phyloP scores from a whole-genome alignment of 2,329 filamentous ascomycete species.

The Lojkania enalia region DNA sequence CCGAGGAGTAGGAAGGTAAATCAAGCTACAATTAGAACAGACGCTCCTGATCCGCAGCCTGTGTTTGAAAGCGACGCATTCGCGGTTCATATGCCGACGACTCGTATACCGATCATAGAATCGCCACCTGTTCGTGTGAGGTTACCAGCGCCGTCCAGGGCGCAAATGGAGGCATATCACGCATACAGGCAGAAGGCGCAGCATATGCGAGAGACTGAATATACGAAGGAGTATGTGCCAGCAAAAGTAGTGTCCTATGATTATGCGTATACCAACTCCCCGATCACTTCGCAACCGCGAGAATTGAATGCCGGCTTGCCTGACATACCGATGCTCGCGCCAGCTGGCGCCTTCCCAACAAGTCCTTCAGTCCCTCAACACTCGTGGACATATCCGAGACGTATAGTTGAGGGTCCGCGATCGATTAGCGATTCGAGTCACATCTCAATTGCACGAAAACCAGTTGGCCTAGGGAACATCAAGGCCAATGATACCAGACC shows the following conservation, averaged over 20 bases:
- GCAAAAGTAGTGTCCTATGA: slow-evolving; percentile 32
- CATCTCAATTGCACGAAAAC: slow-evolving; percentile 19
- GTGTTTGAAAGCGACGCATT: slow-evolving; percentile 41
- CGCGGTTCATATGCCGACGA: slow-evolving; percentile 39
- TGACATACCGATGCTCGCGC: slow-evolving; percentile 12
- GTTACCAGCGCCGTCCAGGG: slow-evolving; percentile 17
- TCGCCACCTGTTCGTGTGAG: slow-evolving; percentile 19
- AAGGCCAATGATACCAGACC: slow-evolving; percentile 5
- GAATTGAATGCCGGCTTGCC: slow-evolving; percentile 13
- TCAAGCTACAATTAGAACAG: slow-evolving; percentile 31
- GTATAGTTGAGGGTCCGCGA: slow-evolving; percentile 3
- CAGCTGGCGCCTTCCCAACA: slow-evolving; percentile 31
- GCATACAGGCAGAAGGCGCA: slow-evolving; percentile 34
- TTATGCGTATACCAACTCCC: slow-evolving; percentile 23
- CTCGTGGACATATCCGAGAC: slow-evolving; percentile 13
- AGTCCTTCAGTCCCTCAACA: slow-evolving; percentile 28
- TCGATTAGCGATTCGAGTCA: slow-evolving; percentile 13
- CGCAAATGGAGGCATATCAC: slow-evolving; percentile 32
- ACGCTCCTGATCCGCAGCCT: slow-evolving; percentile 27
- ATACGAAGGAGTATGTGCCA: slow-evolving; percentile 27
- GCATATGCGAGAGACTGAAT: slow-evolving; percentile 26
- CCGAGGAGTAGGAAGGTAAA: slow-evolving; percentile 31
- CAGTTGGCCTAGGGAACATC: slow-evolving; percentile 12
- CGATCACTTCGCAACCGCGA: background rate
- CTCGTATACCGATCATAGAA: slow-evolving; percentile 34